Conservation (phyloP, 768 basidiomycete genomes). For the Tulasnella sp. region DNA sequence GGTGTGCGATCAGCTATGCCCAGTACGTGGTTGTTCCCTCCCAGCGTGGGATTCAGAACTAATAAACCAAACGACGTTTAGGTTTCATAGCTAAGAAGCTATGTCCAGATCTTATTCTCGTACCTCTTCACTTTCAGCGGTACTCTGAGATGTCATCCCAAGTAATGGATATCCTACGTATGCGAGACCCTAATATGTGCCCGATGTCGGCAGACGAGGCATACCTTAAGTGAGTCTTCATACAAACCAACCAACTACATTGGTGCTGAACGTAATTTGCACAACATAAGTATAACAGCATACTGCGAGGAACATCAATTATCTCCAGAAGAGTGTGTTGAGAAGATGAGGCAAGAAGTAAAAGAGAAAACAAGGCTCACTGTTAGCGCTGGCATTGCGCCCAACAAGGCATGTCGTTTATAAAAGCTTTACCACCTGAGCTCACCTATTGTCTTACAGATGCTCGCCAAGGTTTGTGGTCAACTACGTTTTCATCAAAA, state of each 20-base stretch:
- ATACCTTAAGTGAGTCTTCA: constrained; percentile 70
- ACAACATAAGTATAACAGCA: constrained; percentile 50
- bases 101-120: constrained; percentile 73
- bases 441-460: constrained; percentile 32
- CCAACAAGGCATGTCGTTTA: constrained; percentile 63
- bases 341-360: constrained; percentile 61
- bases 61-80: constrained; percentile 21
- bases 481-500: constrained; percentile 17
- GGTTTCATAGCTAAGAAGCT: constrained; percentile 89
- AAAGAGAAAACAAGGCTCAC: constrained; percentile 71
- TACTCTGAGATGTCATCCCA: constrained; percentile 47
- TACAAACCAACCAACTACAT: too few species aligned
- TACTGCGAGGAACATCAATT: constrained; percentile 63
- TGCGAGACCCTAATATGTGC: constrained; percentile 65
- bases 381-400: constrained; percentile 89
- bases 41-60: not conserved
- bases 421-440: constrained; percentile 15
- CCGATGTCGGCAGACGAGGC: constrained; percentile 60
- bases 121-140: constrained; percentile 41
- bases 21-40: constrained; percentile 31
- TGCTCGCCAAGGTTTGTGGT: constrained; percentile 72
- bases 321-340: constrained; percentile 59
- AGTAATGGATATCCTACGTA: constrained; percentile 53
- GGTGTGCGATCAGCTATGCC: constrained; percentile 94
- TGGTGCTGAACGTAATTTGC: constrained; percentile 4